A percentile compares a stretch with the other conserved stretches of the same genome.
Conservation (phyloP, 805 yeast genomes). For the Schwanniomyces sp. region DNA sequence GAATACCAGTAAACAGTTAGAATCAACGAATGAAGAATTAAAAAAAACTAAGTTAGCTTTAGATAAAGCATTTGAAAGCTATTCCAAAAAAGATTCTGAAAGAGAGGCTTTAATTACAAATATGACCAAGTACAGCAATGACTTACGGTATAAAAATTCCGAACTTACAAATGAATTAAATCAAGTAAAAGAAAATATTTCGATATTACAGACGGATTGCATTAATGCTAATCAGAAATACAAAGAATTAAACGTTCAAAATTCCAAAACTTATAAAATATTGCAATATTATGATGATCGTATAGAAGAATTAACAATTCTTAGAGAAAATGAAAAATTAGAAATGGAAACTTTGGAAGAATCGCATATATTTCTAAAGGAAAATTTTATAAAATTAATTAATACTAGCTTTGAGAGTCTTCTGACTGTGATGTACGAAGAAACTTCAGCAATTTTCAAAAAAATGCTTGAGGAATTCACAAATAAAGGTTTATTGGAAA, state of each 20-base stretch:
- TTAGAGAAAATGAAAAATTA: slow-evolving; percentile 36
- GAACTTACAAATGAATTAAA: background rate
- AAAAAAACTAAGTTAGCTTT: background rate
- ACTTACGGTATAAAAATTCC: background rate
- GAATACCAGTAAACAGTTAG: background rate
- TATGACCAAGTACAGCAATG: background rate
- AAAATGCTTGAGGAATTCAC: slow-evolving; percentile 6
- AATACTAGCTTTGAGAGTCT: slow-evolving; percentile 5
- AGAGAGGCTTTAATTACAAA: background rate
- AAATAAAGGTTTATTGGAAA: slow-evolving; percentile 1
- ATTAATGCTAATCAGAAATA: slow-evolving; percentile 1
- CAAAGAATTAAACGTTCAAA: background rate
- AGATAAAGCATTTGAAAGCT: background rate
- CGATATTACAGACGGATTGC: background rate
- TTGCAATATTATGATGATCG: slow-evolving; percentile 3
- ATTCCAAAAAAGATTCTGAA: background rate
- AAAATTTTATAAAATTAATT: slow-evolving; percentile 2
- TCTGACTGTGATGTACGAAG: slow-evolving; percentile 15
- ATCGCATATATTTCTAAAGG: slow-evolving; percentile 21
- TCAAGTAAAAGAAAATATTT: background rate
- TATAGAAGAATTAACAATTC: slow-evolving; percentile 1
- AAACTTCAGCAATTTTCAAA: slow-evolving; percentile 10
- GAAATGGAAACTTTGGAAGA: slow-evolving; percentile 34
- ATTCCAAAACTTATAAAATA: background rate
- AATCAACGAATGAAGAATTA: background rate